Base-by-base conservation (phyloP, 2,329 filamentous ascomycete genomes). In the Fusarium sublunatum region DNA sequence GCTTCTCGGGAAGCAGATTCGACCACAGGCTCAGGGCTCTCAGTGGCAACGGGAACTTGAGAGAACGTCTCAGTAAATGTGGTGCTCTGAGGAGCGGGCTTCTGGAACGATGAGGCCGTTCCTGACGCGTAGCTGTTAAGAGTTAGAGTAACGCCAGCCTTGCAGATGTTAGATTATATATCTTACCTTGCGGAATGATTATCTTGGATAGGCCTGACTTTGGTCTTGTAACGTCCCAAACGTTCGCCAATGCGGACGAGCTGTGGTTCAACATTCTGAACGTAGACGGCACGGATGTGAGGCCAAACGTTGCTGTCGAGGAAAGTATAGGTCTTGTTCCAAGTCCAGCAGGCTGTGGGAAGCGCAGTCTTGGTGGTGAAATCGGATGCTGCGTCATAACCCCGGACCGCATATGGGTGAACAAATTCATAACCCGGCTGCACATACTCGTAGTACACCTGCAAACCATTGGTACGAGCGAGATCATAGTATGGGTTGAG, bases 231-330 rank as follows among this genome's bases (percentile, higher is more conserved):
- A 43, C 90, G 83, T 36, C 93, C 93, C 10, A 99, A 84, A 41
- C 93, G 88, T 78, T 97, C 91, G 11, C 92, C 91, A 70, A 99
- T 98, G 70, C 93, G 92, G 53, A 94, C 86, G 12, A 99, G 83
- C 76, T 99, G 96, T 12, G 96, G 96, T 78, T 98, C 93, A 4
- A 99, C 93, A 69, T 96, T 97, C 72, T 97, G 89, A 10, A 89
- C 86, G 72, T 98, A 98, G 6, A 97, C 79, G 12, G 91, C 83
- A 25, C 90, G 87, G 10, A 97, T 63, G 64, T 90, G 89, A 2
- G 94, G 94, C 89, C 91, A 95, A 13, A 98, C 80, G 2, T 88
- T 89, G 42, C 86, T 86, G 55, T 92, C 86, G 31, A 96, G 78
- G 71, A 97, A 94, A 11, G 84, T 78, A 56, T 87, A 86, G 0